Conservation (phyloP, 2,329 filamentous ascomycete species). For the Exophiala xenobiotica region DNA sequence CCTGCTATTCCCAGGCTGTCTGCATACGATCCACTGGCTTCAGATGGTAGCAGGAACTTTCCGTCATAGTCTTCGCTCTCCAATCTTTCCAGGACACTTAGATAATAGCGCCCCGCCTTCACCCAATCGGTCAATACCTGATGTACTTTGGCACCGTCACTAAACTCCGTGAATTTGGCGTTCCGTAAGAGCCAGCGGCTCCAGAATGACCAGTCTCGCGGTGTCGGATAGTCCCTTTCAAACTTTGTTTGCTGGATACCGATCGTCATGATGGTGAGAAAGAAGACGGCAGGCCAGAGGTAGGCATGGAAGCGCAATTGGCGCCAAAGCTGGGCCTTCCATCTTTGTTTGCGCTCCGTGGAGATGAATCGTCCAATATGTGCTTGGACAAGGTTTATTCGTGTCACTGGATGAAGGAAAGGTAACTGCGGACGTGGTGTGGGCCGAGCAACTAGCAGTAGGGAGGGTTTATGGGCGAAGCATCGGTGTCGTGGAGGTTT, state of each 20-base stretch:
- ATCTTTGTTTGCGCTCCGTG: slow-evolving; percentile 61
- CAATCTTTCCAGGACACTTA: slow-evolving; percentile 62
- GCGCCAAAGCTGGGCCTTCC: slow-evolving; percentile 65
- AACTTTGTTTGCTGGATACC: slow-evolving; percentile 71
- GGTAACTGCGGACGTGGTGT: slow-evolving; percentile 62
- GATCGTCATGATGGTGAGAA: slow-evolving; percentile 61
- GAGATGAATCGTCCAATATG: slow-evolving; percentile 70
- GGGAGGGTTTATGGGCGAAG: slow-evolving; percentile 59
- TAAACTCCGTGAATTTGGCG: slow-evolving; percentile 59
- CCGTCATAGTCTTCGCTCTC: slow-evolving; percentile 71
- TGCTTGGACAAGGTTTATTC: slow-evolving; percentile 53
- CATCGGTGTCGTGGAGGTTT: slow-evolving; percentile 41
- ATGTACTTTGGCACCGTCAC: slow-evolving; percentile 51
- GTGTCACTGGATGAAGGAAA: slow-evolving; percentile 59
- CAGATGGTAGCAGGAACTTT: slow-evolving; percentile 58
- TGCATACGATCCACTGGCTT: slow-evolving; percentile 55
- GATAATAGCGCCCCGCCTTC: slow-evolving; percentile 60
- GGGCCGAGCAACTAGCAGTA: slow-evolving; percentile 51
- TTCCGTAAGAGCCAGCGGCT: slow-evolving; percentile 68
- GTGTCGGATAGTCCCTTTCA: slow-evolving; percentile 76
- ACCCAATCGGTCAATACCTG: slow-evolving; percentile 66
- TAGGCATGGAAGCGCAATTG: slow-evolving; percentile 70
- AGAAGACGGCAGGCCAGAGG: slow-evolving; percentile 65
- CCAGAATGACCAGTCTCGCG: slow-evolving; percentile 74
- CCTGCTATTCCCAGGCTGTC: slow-evolving; percentile 43